A percentile compares a stretch with the other conserved stretches of the same genome.
Conservation (phyloP, 2,329 filamentous ascomycete genomes). For the Alternaria panax region DNA sequence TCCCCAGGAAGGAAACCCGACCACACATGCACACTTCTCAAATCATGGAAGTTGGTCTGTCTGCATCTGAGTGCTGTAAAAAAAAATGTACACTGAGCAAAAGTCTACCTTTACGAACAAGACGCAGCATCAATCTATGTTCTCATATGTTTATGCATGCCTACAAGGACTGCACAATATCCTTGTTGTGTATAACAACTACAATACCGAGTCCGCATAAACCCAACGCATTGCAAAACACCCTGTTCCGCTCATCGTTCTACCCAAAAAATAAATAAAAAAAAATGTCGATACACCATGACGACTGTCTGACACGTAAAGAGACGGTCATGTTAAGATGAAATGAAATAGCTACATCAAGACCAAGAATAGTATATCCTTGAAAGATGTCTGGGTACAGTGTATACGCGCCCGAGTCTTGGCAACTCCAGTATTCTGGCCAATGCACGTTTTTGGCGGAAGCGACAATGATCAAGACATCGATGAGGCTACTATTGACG, state of each 20-base stretch:
- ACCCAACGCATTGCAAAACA: background rate
- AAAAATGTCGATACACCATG: background rate
- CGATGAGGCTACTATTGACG: too few species aligned
- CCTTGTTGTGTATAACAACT: background rate
- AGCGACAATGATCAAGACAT: too few species aligned
- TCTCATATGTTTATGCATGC: fast-evolving
- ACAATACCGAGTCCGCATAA: background rate
- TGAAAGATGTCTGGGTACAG: background rate
- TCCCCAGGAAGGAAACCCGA: background rate
- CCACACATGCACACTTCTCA: background rate
- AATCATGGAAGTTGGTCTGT: background rate
- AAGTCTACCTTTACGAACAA: background rate
- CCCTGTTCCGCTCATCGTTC: background rate
- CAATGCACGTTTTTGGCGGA: too few species aligned
- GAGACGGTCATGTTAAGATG: background rate
- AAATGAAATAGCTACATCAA: background rate
- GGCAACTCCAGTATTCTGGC: too few species aligned
- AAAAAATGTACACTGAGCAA: too few species aligned
- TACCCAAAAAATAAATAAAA: too few species aligned
- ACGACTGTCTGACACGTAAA: background rate
- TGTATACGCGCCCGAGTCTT: background rate
- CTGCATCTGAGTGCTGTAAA: background rate
- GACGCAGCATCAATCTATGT: fast-evolving
- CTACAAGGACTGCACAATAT: background rate
- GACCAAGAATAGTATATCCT: background rate